A percentile compares a stretch with the other conserved stretches of the same genome.
These are phyloP conservation scores for Ophiocytium majus DNA, from an alignment of 352 stramenopile genomes.

Conservation along the genomic window DNA sequence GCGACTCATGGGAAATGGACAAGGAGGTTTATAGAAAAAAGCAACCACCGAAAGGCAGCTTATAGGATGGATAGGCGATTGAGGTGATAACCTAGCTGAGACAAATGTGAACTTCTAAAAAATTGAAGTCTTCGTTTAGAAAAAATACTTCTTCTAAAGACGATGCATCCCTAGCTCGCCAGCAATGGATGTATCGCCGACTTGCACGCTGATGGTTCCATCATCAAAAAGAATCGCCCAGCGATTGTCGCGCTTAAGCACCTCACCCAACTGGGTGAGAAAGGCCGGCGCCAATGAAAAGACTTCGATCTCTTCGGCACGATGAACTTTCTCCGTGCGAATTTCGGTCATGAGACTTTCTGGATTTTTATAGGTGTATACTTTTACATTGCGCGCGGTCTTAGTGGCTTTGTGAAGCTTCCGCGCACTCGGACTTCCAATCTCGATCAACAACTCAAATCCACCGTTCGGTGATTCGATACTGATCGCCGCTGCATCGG, in stretches of 20 bases:
- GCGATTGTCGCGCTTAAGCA: background rate
- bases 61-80: too few relatives aligned
- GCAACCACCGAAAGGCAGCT: too few relatives aligned
- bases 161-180: background rate
- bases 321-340: background rate
- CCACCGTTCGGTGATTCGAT: background rate
- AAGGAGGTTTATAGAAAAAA: too few relatives aligned
- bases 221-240: background rate
- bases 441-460: background rate
- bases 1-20: too few relatives aligned
- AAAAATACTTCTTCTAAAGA: too few relatives aligned
- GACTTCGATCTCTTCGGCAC: conserved; percentile 15
- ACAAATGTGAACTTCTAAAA: too few relatives aligned
- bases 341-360: background rate
- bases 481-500: conserved; percentile 11
- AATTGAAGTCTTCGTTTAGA: too few relatives aligned
- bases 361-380: conserved; percentile 5
- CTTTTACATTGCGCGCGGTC: background rate
- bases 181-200: background rate
- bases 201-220: conserved; percentile 7
- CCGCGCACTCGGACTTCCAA: conserved; percentile 1
- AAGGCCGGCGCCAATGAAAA: conserved; percentile 2
- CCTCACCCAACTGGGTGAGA: background rate
- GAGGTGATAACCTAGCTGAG: too few relatives aligned
- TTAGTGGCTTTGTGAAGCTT: conserved; percentile 16